These are phyloP conservation scores for Ensete ventricosum DNA, from an alignment of 176 grass and related monocot genomes.

Conservation along the genomic window DNA sequence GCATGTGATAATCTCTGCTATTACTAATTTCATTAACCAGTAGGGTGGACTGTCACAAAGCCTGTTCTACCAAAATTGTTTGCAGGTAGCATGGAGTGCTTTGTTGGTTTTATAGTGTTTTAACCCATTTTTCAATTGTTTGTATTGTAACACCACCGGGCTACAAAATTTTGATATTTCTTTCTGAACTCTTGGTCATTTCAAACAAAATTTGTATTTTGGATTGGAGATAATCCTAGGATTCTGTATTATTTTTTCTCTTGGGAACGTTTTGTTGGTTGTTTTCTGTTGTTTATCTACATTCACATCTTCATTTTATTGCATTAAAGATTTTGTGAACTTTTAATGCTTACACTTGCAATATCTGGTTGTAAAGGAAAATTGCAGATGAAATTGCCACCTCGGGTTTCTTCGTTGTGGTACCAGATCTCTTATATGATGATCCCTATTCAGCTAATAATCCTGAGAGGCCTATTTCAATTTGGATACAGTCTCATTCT, in stretches of 20 bases:
- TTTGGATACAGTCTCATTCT: slow-evolving; percentile 47
- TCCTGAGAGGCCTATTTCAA: slow-evolving; percentile 27
- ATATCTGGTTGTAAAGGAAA: slow-evolving; percentile 40
- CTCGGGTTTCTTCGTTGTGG: slow-evolving; percentile 53
- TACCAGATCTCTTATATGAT: slow-evolving; percentile 67
- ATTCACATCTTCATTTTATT: neutral
- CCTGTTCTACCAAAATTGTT: neutral
- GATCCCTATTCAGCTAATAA: slow-evolving; percentile 43
- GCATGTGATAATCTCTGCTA: neutral
- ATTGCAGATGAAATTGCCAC: slow-evolving; percentile 63
- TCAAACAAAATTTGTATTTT: no score
- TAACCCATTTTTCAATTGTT: neutral
- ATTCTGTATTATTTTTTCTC: neutral
- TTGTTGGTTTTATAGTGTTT: neutral
- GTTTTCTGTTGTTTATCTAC: neutral
- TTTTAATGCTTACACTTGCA: slow-evolving; percentile 1
- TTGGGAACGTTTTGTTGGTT: neutral
- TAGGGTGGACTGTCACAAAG: neutral
- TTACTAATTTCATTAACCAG: neutral
- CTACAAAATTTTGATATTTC: neutral
- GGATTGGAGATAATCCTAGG: no score
- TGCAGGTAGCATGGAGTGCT: neutral
- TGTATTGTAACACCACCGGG: neutral
- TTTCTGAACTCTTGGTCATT: neutral
- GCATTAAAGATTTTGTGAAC: neutral